A percentile compares a stretch with the other conserved stretches of the same genome.
Evolutionary conservation across 352 stramenopile genomes (phyloP).

Genomic region (Phytophthora capsici): DNA sequence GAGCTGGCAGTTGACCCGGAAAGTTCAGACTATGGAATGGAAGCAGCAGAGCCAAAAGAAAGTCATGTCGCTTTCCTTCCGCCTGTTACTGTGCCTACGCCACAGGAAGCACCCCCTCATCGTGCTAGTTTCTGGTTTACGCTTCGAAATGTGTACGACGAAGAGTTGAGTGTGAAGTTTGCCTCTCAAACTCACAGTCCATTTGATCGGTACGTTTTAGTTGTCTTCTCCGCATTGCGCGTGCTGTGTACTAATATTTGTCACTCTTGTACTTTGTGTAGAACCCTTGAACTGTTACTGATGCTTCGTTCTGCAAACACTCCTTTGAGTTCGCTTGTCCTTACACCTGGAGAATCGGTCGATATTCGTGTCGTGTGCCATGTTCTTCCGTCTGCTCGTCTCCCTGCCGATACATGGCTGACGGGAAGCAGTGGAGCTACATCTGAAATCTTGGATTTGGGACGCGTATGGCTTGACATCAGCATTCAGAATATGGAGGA

Average conservation of each 20-base stretch:
- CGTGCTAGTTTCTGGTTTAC: constrained; percentile 87
- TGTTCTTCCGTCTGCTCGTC: constrained; percentile 69
- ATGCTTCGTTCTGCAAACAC: constrained; percentile 88
- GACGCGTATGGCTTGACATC: constrained; percentile 71
- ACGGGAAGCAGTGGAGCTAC: constrained; percentile 38
- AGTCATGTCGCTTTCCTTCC: constrained; percentile 74
- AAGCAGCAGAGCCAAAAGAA: constrained; percentile 31
- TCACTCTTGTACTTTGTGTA: constrained; percentile 22
- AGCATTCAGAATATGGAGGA: constrained; percentile 68
- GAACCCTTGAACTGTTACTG: constrained; percentile 73
- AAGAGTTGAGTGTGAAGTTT: constrained; percentile 78
- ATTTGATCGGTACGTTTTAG: constrained; percentile 52
- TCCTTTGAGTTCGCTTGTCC: constrained; percentile 58
- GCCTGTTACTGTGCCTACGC: constrained; percentile 73
- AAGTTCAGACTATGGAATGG: constrained; percentile 56
- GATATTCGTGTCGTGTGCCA: constrained; percentile 87
- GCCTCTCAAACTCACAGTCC: constrained; percentile 47
- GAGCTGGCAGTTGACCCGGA: constrained; percentile 82
- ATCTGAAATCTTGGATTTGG: constrained; percentile 67
- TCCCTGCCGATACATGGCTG: constrained; percentile 52
- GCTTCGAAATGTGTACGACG: constrained; percentile 87
- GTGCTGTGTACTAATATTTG: constrained; percentile 7
- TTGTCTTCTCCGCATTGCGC: background rate
- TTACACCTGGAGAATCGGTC: constrained; percentile 81
- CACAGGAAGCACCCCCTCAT: constrained; percentile 52